Conservation (phyloP, 345 rosid genomes). For the Aegle marmelos region DNA sequence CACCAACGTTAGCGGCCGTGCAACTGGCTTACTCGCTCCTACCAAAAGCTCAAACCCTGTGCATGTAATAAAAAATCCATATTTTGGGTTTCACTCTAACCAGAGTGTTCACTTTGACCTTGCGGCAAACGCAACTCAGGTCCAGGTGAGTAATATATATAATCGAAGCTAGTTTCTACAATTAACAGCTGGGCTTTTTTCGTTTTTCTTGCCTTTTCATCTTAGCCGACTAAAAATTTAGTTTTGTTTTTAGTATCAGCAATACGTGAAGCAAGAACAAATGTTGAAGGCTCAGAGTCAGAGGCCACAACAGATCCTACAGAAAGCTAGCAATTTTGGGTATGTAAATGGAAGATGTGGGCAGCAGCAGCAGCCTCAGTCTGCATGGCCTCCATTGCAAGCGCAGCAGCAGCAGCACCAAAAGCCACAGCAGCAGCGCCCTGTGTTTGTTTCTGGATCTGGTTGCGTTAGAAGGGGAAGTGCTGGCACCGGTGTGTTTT, state of each 20-base stretch:
- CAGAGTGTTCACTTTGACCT: not conserved
- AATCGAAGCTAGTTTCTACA: not conserved
- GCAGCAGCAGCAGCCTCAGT: constrained; percentile 15
- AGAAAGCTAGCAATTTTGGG: constrained; percentile 10
- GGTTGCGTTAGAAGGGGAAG: constrained; percentile 34
- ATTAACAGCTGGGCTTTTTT: not conserved
- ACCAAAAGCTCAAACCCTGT: constrained; percentile 12
- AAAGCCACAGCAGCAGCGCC: constrained; percentile 1
- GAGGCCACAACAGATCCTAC: constrained; percentile 26
- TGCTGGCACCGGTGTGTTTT: constrained; percentile 85
- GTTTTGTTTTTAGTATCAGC: constrained; percentile 1
- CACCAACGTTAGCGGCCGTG: not conserved
- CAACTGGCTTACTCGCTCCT: not conserved
- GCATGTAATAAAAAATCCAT: constrained; percentile 16
- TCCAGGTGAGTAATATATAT: constrained; percentile 18
- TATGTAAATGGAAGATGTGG: constrained; percentile 25
- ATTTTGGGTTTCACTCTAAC: constrained; percentile 17
- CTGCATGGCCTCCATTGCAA: constrained; percentile 44
- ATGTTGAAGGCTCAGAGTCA: constrained; percentile 19
- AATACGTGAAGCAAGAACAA: constrained; percentile 14
- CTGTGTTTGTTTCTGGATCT: constrained; percentile 33
- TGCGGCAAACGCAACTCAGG: constrained; percentile 18
- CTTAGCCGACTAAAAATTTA: not conserved
- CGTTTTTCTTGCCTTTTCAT: not conserved
- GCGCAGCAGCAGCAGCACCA: constrained; percentile 7